Conservation (phyloP, 1,139 yeast species). For the Zygosaccharomyces sapae region DNA sequence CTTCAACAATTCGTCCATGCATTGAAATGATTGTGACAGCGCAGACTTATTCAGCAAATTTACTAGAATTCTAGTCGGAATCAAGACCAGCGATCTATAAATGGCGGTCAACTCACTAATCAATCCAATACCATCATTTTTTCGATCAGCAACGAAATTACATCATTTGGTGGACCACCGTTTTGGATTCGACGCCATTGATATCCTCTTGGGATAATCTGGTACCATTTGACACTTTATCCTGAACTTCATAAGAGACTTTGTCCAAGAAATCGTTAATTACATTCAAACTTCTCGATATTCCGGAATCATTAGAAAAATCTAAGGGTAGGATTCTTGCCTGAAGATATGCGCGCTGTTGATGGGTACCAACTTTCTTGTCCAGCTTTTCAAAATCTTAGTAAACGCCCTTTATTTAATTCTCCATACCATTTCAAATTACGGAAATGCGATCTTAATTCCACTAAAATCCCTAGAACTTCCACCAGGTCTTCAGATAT, state of each 20-base stretch:
- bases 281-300: conserved; percentile 49
- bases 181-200: background rate
- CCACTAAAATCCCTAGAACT: conserved; percentile 67
- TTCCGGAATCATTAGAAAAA: conserved; percentile 65
- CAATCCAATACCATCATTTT: conserved; percentile 44
- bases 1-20: conserved; percentile 54
- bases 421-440: conserved; percentile 93
- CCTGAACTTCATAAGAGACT: conserved; percentile 11
- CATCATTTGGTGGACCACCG: conserved; percentile 24
- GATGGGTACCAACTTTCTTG: conserved; percentile 70
- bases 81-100: conserved; percentile 38
- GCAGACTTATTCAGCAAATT: conserved; percentile 64
- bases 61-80: conserved; percentile 36
- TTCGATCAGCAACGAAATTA: conserved; percentile 38
- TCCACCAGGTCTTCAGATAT: conserved; percentile 72
- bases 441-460: conserved; percentile 70
- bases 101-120: conserved; percentile 41
- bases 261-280: conserved; percentile 53
- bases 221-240: background rate
- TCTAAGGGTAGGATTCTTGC: conserved; percentile 72
- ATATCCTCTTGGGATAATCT: background rate
- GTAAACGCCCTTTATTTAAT: conserved; percentile 85
- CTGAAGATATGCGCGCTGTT: conserved; percentile 61
- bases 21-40: conserved; percentile 45
- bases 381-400: conserved; percentile 85